Percentiles rank a stretch among this genome's conserved stretches.
phyloP scores from a whole-genome alignment of 129 eudicot species.

The Flaveria brownii region DNA sequence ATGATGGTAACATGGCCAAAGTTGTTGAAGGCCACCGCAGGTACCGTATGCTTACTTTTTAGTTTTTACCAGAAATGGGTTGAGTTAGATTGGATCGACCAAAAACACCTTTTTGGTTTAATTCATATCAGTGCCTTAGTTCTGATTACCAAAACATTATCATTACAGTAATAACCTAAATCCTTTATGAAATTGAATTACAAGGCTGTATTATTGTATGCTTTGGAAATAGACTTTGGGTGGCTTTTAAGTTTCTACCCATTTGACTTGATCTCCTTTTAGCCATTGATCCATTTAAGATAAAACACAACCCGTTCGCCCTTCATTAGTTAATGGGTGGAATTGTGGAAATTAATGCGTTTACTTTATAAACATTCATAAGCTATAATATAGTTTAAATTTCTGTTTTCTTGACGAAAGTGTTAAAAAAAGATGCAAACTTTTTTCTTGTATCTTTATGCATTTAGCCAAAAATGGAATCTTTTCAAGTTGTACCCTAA shows the following conservation, averaged over 20 bases:
- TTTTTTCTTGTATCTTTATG: slow-evolving; percentile 1
- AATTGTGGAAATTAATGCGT: background rate
- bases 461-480: background rate
- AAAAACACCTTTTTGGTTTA: background rate
- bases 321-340: background rate
- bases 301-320: background rate
- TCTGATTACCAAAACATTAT: background rate
- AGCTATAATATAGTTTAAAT: background rate
- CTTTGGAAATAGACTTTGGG: background rate
- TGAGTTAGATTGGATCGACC: background rate
- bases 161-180: background rate
- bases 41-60: slow-evolving; percentile 36
- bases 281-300: background rate
- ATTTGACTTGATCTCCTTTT: background rate
- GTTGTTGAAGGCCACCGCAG: slow-evolving; percentile 99
- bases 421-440: slow-evolving; percentile 9
- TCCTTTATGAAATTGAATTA: background rate
- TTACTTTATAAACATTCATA: too few species aligned
- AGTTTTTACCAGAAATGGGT: background rate
- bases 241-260: background rate
- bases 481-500: slow-evolving; percentile 11
- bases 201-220: background rate
- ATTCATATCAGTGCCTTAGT: background rate
- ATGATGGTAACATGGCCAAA: slow-evolving; percentile 98
- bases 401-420: background rate